phyloP scores from a whole-genome alignment of 164 flowering plant genomes.

The Stephania yunnanensis region DNA sequence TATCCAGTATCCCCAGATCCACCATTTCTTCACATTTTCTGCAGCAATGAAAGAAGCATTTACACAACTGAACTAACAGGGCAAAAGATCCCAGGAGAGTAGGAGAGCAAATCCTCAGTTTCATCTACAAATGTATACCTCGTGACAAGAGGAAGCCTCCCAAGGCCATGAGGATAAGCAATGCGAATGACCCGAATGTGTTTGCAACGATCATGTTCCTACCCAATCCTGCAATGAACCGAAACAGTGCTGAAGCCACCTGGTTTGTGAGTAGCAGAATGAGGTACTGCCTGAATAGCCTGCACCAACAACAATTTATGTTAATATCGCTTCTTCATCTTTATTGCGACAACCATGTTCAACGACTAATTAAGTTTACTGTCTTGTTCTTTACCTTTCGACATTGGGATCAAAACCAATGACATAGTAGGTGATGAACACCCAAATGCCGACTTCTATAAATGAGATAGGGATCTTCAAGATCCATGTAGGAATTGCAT shows the following conservation, averaged over 20 bases:
- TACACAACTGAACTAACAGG: not conserved
- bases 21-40: conserved; percentile 52
- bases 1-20: conserved; percentile 58
- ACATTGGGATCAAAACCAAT: conserved; percentile 50
- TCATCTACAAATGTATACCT: conserved; percentile 23
- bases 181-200: conserved; percentile 41
- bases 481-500: conserved; percentile 66
- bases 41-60: conserved; percentile 9
- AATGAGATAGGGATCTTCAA: conserved; percentile 49
- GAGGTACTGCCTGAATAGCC: conserved; percentile 46
- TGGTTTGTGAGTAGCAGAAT: conserved; percentile 36
- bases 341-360: not conserved
- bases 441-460: conserved; percentile 45
- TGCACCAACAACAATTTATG: conserved; percentile 16
- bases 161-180: conserved; percentile 30
- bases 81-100: not conserved
- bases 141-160: conserved; percentile 45
- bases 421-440: conserved; percentile 43
- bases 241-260: conserved; percentile 51
- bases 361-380: too few relatives aligned
- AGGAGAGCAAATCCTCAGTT: not conserved
- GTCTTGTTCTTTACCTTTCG: conserved; percentile 27
- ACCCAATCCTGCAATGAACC: conserved; percentile 36
- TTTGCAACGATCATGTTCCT: conserved; percentile 46
- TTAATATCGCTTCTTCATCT: not conserved